Evolutionary conservation across 164 flowering plant genomes (phyloP), one percentile per base, ranked within the genome.

Genomic region (Vitis cinerea): DNA sequence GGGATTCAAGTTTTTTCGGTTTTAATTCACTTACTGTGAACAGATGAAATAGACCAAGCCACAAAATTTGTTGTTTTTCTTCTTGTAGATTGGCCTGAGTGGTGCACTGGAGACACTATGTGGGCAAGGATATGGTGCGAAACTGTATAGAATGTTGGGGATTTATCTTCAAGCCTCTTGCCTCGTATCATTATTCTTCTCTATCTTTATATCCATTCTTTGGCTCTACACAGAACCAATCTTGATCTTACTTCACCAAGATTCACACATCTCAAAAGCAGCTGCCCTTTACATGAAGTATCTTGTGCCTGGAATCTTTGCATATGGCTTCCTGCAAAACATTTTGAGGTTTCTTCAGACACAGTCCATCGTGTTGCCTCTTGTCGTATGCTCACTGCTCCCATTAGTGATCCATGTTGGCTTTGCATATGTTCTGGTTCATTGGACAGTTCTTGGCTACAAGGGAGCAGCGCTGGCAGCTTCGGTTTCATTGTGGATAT

Each of bases 51-150:
- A 37, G 44, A 37, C 4, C 0, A 37, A 37, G 7, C 7, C 44
- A 37, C 4, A 37, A 3, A 37, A 6, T 37, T 59, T 59, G 0
- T 48, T 9, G 3, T 6, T 61, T 2, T 59, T 51, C 2, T 65
- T 78, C 59, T 55, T 77, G 13, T 79, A 90, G 97, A 70, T 80
- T 53, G 98, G 98, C 16, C 73, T 89, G 47, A 91, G 97, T 79
- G 97, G 98, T 48, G 98, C 91, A 58, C 85, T 94, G 0, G 97
- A 94, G 76, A 94, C 98, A 13, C 87, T 90, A 2, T 94, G 98
- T 61, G 98, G 98, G 10, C 98, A 94, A 90, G 97, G 83, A 63
- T 92, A 74, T 69, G 97, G 97, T 2, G 97, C 97, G 31, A 79
- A 80, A 71, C 0, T 74, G 16, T 92, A 89, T 72, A 75, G 84